Conservation (phyloP, 2,329 filamentous ascomycete genomes). For the Aspergillus japonicus region DNA sequence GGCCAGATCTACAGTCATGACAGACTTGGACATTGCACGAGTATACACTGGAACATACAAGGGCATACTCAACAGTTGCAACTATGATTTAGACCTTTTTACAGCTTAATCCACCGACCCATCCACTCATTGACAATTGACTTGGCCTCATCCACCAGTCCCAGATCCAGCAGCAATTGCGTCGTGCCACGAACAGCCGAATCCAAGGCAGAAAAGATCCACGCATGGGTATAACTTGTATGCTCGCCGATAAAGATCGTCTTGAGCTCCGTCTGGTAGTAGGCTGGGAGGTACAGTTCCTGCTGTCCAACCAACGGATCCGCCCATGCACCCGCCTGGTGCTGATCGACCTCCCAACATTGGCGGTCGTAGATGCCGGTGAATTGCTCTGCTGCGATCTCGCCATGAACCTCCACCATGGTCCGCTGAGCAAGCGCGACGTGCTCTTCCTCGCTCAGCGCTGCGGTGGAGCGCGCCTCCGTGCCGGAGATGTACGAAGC, state of each 20-base stretch:
- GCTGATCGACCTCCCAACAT: conserved; percentile 65
- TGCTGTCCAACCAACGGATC: conserved; percentile 63
- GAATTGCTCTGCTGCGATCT: conserved; percentile 59
- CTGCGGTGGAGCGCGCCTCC: conserved; percentile 23
- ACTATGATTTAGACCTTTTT: too few relatives aligned
- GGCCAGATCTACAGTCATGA: too few relatives aligned
- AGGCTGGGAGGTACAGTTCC: conserved; percentile 68
- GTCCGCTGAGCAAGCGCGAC: conserved; percentile 62
- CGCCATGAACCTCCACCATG: conserved; percentile 67
- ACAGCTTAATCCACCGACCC: conserved; percentile 59
- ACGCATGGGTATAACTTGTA: conserved; percentile 67
- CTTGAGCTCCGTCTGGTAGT: conserved; percentile 67
- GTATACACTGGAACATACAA: too few relatives aligned
- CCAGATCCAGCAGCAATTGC: conserved; percentile 62
- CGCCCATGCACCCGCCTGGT: conserved; percentile 63
- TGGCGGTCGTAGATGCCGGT: conserved; percentile 61
- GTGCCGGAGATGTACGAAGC: conserved; percentile 46
- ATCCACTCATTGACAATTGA: conserved; percentile 64
- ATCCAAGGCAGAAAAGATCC: conserved; percentile 59
- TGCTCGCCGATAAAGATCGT: conserved; percentile 71
- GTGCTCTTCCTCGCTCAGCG: conserved; percentile 45
- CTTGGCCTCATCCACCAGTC: conserved; percentile 69
- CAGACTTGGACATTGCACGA: too few relatives aligned
- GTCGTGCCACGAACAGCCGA: conserved; percentile 64
- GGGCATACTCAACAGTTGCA: too few relatives aligned